Percentiles rank a stretch among this genome's conserved stretches.
These are phyloP conservation scores for Backusella parvicylindrica DNA, from an alignment of 192 early-diverging fungal species.

Conservation along the genomic window DNA sequence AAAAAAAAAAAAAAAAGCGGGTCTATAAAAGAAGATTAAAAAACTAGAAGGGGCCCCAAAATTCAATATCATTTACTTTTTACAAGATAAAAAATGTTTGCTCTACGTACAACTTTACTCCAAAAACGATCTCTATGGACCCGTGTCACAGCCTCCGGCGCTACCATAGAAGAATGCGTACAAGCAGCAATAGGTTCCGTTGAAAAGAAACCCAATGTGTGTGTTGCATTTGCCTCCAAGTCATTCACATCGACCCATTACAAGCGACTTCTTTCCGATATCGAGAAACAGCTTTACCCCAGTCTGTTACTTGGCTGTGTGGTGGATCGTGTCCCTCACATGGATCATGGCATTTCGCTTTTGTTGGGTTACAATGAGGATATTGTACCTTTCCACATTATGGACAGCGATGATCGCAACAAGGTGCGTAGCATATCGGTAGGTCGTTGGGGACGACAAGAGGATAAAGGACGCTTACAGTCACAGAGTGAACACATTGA, in stretches of 20 bases:
- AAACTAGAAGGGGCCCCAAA: too few relatives aligned
- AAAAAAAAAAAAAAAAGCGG: too few relatives aligned
- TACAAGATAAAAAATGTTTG: background rate
- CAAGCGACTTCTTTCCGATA: background rate
- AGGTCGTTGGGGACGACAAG: slow-evolving; percentile 32
- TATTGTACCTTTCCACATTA: slow-evolving; percentile 14
- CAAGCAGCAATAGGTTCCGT: background rate
- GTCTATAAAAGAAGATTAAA: too few relatives aligned
- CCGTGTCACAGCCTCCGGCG: background rate
- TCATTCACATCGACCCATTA: slow-evolving; percentile 23
- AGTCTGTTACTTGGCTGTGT: slow-evolving; percentile 19
- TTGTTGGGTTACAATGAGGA: slow-evolving; percentile 23
- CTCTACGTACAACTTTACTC: background rate
- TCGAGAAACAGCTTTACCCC: slow-evolving; percentile 8
- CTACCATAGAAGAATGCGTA: slow-evolving; percentile 14
- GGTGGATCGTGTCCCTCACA: slow-evolving; percentile 26
- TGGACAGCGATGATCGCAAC: slow-evolving; percentile 15
- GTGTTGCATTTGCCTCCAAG: slow-evolving; percentile 23
- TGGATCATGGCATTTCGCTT: slow-evolving; percentile 28
- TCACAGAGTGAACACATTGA: slow-evolving; percentile 21
- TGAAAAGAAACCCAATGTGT: background rate
- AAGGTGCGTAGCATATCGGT: slow-evolving; percentile 30
- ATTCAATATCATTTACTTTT: too few relatives aligned
- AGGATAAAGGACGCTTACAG: slow-evolving; percentile 22
- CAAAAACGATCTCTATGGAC: slow-evolving; percentile 9